Percentiles rank a stretch among this genome's conserved stretches.
phyloP scores from a whole-genome alignment of 2,329 filamentous ascomycete genomes.

The Mariannaea elegans region DNA sequence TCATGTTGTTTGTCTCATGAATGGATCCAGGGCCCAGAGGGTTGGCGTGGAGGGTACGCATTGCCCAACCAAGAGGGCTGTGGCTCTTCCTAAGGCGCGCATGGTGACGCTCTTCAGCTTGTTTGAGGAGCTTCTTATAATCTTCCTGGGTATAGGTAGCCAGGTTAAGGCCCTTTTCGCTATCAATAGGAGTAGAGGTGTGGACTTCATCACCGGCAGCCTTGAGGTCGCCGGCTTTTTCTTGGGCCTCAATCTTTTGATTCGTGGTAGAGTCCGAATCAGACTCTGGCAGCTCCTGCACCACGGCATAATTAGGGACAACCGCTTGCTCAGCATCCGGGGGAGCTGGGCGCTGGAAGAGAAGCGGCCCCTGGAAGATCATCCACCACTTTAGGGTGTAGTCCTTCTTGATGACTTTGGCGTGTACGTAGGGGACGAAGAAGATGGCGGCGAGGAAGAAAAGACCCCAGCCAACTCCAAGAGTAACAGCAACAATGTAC shows the following conservation, averaged over 20 bases:
- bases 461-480: slow-evolving; percentile 71
- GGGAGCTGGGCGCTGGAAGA: slow-evolving; percentile 67
- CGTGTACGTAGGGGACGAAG: slow-evolving; percentile 76
- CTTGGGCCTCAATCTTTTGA: not conserved
- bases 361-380: slow-evolving; percentile 69
- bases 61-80: slow-evolving; percentile 83
- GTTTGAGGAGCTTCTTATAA: slow-evolving; percentile 70
- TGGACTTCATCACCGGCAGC: slow-evolving; percentile 42
- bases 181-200: slow-evolving; percentile 31
- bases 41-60: slow-evolving; percentile 79
- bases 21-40: slow-evolving; percentile 76
- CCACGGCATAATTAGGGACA: slow-evolving; percentile 80
- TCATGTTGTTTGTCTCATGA: slow-evolving; percentile 78
- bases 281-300: slow-evolving; percentile 70
- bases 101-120: slow-evolving; percentile 67
- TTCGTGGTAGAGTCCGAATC: slow-evolving; percentile 33
- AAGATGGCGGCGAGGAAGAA: slow-evolving; percentile 69
- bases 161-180: slow-evolving; percentile 55
- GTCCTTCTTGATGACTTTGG: slow-evolving; percentile 75
- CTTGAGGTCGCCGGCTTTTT: slow-evolving; percentile 48
- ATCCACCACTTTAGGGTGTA: slow-evolving; percentile 70
- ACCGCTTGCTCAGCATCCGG: slow-evolving; percentile 61
- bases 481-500: slow-evolving; percentile 73
- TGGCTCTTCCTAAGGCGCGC: slow-evolving; percentile 68
- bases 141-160: slow-evolving; percentile 54